Base-by-base conservation (phyloP, 176 grass and related monocot genomes). In the Oryza officinalis region DNA sequence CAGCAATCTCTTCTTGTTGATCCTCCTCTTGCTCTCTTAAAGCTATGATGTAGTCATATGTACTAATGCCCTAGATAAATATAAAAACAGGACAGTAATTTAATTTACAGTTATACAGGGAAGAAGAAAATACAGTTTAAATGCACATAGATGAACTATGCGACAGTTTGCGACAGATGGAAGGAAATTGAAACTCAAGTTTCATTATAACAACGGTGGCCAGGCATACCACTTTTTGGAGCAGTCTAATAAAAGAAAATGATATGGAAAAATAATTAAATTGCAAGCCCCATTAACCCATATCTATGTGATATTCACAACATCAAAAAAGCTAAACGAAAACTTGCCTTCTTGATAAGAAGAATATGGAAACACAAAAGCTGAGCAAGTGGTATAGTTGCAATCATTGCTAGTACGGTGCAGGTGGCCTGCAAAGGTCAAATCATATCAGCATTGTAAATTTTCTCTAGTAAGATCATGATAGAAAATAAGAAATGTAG, bases 21-120 rank as follows among this genome's bases (percentile, higher is more conserved):
- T 96, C 92, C 47, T 91, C 87, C 59, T 95, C 92, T 86, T 99
- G 96, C 89, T 99, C 96, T 88, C 96, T 94, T 82, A 99, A 85
- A 84, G 96, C 96, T 81, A 99, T 96, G 57, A 99, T 96, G 74
- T 99, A 99, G 78, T 99, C 96, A 37, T 99, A 99, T 7, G 96
- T 99, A 73, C 91, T 92, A 65, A 99, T 96, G 75, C 96, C 96
- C 96, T 99, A 61, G 28, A 78, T 31, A 65, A 45, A 67, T 41
- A 63, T 15, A 22, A 75, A 38, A 27, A 40, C 4, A 67, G 0
- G 25, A 71, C 33, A 75, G 11, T 40, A 71, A 50, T 74, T 33
- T 80, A 67, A 23, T 4, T 13, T 86, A 12, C 15, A 70, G 18
- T 57, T 45, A 66, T 67, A 75, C 23, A 31, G 41, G 32, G 12